phyloP scores from a whole-genome alignment of 2,329 filamentous ascomycete genomes.

The Aspergillus sp. region DNA sequence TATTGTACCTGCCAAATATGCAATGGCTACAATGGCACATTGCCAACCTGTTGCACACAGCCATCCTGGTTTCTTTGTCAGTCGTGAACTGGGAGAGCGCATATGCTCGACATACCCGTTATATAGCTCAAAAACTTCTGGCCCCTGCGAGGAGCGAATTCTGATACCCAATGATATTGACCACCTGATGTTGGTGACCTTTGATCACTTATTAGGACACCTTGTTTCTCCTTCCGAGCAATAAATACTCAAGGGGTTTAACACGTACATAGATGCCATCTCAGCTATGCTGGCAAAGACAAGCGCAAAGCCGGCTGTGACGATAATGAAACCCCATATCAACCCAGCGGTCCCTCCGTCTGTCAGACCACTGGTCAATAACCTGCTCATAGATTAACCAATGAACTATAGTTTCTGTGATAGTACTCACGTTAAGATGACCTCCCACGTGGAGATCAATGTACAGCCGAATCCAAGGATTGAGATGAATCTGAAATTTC shows the following conservation, averaged over 20 bases:
- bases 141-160: constrained; percentile 46
- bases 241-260: not conserved
- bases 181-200: constrained; percentile 46
- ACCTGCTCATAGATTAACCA: constrained; percentile 24
- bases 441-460: constrained; percentile 48
- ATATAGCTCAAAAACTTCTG: constrained; percentile 51
- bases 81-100: not conserved
- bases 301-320: constrained; percentile 34
- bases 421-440: constrained; percentile 40
- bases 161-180: constrained; percentile 46
- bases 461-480: constrained; percentile 50
- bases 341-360: constrained; percentile 43
- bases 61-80: constrained; percentile 37
- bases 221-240: not conserved
- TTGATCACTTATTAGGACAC: not conserved
- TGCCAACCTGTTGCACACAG: constrained; percentile 50
- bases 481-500: constrained; percentile 49
- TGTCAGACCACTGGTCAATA: constrained; percentile 34
- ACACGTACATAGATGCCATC: constrained; percentile 47
- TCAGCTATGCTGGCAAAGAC: constrained; percentile 45
- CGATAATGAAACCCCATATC: constrained; percentile 41
- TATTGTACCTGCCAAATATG: constrained; percentile 48
- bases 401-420: not conserved
- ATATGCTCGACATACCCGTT: constrained; percentile 33
- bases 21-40: constrained; percentile 46